These are phyloP conservation scores for Mycena alexandri DNA, from an alignment of 768 basidiomycete species.

Conservation along the genomic window DNA sequence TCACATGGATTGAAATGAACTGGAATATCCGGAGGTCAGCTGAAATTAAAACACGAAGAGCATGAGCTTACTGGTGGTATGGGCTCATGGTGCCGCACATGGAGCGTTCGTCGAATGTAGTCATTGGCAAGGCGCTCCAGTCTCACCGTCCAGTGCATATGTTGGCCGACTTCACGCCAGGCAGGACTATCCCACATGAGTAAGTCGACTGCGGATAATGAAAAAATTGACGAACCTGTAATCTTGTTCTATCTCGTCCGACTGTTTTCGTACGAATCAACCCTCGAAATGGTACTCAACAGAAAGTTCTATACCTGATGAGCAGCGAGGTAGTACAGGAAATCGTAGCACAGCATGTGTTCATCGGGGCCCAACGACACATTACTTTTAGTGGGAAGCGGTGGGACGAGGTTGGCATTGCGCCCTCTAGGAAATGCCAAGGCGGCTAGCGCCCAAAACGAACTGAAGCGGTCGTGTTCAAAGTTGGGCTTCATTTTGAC, in stretches of 20 bases:
- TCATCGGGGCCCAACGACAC: conserved; percentile 39
- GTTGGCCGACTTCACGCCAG: conserved; percentile 49
- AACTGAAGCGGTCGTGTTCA: conserved; percentile 38
- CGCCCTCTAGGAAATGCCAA: conserved; percentile 38
- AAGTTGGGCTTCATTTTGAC: conserved; percentile 37
- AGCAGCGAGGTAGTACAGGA: conserved; percentile 41
- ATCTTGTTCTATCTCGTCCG: conserved; percentile 47
- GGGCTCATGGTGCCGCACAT: conserved; percentile 33
- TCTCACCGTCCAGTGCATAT: conserved; percentile 46
- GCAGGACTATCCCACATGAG: conserved; percentile 40
- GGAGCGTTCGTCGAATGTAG: conserved; percentile 44
- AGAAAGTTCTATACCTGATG: conserved; percentile 35
- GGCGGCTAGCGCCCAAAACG: conserved; percentile 41
- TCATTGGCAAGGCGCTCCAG: conserved; percentile 42
- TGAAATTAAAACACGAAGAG: background rate
- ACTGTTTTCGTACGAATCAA: conserved; percentile 26
- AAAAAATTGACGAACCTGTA: conserved; percentile 35
- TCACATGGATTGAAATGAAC: conserved; percentile 54
- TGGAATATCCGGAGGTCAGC: conserved; percentile 16
- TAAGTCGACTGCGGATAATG: background rate
- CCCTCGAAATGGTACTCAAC: background rate
- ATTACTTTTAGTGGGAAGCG: conserved; percentile 30
- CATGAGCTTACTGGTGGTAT: conserved; percentile 46
- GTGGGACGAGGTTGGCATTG: conserved; percentile 28
- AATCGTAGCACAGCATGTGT: conserved; percentile 42